phyloP scores from a whole-genome alignment of 2,329 filamentous ascomycete species.

The Ophiostoma australiae region DNA sequence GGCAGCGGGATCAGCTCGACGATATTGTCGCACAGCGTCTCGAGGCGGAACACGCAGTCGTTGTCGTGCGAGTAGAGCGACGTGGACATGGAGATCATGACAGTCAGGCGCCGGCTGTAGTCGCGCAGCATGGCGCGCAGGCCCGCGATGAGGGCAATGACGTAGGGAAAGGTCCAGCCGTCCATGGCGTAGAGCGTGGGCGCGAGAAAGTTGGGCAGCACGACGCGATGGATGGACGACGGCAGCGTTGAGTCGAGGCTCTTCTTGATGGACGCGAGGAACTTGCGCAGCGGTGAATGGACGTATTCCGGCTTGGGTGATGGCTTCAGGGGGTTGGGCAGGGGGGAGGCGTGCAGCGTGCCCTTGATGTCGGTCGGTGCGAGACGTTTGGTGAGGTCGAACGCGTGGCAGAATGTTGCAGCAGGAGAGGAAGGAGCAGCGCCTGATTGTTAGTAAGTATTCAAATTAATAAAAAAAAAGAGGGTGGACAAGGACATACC shows the following conservation, averaged over 20 bases:
- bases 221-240: constrained; percentile 67
- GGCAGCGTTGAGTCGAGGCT: constrained; percentile 54
- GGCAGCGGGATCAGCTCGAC: constrained; percentile 69
- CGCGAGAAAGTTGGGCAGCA: constrained; percentile 80
- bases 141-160: constrained; percentile 76
- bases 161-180: constrained; percentile 62
- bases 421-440: not conserved
- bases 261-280: constrained; percentile 55
- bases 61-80: constrained; percentile 71
- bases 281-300: constrained; percentile 55
- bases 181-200: constrained; percentile 75
- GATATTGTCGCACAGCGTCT: constrained; percentile 73
- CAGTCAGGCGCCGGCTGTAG: constrained; percentile 60
- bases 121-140: constrained; percentile 70
- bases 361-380: constrained; percentile 46
- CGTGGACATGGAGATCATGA: constrained; percentile 71
- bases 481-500: not conserved
- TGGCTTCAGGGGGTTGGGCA: constrained; percentile 40
- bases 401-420: constrained; percentile 61
- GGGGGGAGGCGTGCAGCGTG: constrained; percentile 47
- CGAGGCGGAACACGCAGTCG: constrained; percentile 78
- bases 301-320: constrained; percentile 26
- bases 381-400: constrained; percentile 65
- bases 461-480: not conserved
- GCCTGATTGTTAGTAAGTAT: not conserved